Base-by-base conservation (phyloP, 441 rosid genomes). In the Arabidopsis lyrata region DNA sequence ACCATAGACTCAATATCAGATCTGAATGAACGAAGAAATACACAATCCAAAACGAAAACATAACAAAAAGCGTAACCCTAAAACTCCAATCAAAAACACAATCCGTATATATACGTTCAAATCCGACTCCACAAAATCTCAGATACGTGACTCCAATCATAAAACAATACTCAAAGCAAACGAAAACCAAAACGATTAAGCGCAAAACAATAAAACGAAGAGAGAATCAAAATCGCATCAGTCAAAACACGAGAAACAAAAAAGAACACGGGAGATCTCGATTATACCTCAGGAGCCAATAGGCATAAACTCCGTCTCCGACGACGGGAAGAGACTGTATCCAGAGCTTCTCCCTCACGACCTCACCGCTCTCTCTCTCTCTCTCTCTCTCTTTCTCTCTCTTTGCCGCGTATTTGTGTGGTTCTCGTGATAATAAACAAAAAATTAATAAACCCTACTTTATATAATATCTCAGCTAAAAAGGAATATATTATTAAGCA, bases 301-400 rank as follows among this genome's bases (percentile, higher is more conserved):
- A 85, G 88, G 98, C 93, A 85, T 79, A 86, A 81, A 81, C 77
- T 88, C 92, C 95, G 97, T 80, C 90, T 84, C 90, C 73, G 77
- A 75, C 87, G 88, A 86, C 90, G 96, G 89, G 72, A 80, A 73
- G 66, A 78, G 81, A 68, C 70, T 72, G 88, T 82, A 89, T 87
- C 93, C 90, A 86, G 85, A 87, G 84, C 84, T 76, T 72, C 69
- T 78, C 80, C 55, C 63, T 56, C 32, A 52, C 72, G 56, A 65
- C 11, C 53, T 65, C 74, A 62, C 77, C 68, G 38, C 63, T 62
- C 69, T 20, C 67, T 50, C 67, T 31, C 56, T 45, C 49, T 8
- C 47, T 69, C 75, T 45, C 49, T 53, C 44, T 52, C 0, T 44
- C 41, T 55, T 6, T 70, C 76, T 48, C 60, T 55, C 59, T 62